Evolutionary conservation across 345 rosid genomes (phyloP), one percentile per base, ranked within the genome.

Genomic region (Hibiscus tridactylites): DNA sequence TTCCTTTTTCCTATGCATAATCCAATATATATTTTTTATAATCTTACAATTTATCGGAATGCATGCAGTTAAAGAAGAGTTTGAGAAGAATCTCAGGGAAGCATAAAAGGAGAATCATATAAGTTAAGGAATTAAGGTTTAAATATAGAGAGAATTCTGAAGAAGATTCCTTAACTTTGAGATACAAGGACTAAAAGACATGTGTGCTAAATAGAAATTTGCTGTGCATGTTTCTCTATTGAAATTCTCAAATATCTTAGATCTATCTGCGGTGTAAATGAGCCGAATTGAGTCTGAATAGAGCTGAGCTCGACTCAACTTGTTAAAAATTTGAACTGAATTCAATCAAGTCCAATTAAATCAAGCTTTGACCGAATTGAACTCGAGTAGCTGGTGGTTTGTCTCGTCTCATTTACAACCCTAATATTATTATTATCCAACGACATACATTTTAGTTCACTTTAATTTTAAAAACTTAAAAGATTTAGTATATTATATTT

Each of bases 151-250:
- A 73, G 83, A 82, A 80, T 76, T 82, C 78, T 79, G 84, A 77
- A 80, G 84, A 86, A 77, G 87, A 86, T 87, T 89, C 89, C 84
- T 65, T 66, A 75, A 74, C 88, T 61, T 81, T 80, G 76, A 80
- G 79, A 81, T 77, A 80, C 91, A 90, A 83, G 65, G 62, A 78
- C 88, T 87, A 90, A 66, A 83, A 35, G 91, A 90, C 96, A 87
- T 75, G 70, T 5, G 28, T 71, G 56, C 57, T 50, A 17, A 56
- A 56, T 68, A 78, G 29, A 76, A 33, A 66, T 1, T 12, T 63
- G 44, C 49, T n/a, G 68, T 44, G 61, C 65, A 72, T 71, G 67
- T 70, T 78, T 87, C 58, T 9, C 29, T 4, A 78, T 88, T 81
- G 78, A 88, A 84, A 87, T 83, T 84, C 79, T 81, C 80, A 56